A percentile compares a stretch with the other conserved stretches of the same genome.
These are phyloP conservation scores for Zymoseptoria ardabiliae DNA, from an alignment of 2,329 filamentous ascomycete genomes.

Conservation along the genomic window DNA sequence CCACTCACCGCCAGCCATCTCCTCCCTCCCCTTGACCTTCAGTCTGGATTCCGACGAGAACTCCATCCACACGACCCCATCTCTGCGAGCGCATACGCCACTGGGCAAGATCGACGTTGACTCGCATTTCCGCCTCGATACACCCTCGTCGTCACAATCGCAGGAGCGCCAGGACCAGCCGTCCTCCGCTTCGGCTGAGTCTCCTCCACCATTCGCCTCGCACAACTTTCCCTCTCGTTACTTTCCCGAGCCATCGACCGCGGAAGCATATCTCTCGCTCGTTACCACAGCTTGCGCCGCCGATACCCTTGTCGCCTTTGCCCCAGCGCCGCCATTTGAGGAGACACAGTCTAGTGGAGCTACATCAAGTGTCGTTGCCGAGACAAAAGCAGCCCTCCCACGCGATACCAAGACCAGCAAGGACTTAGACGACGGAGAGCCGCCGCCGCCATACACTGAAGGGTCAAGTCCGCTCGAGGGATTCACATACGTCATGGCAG, in stretches of 20 bases:
- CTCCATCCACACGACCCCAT: conserved; percentile 29
- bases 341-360: conserved; percentile 33
- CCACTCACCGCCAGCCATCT: not conserved
- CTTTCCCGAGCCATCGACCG: conserved; percentile 43
- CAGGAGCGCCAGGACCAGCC: conserved; percentile 19
- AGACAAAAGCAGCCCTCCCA: conserved; percentile 81
- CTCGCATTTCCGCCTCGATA: conserved; percentile 23
- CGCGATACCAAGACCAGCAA: conserved; percentile 74
- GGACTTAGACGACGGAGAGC: conserved; percentile 71
- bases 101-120: conserved; percentile 26
- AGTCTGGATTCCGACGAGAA: conserved; percentile 29
- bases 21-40: conserved; percentile 7
- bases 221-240: conserved; percentile 57
- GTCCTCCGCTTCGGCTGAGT: conserved; percentile 39
- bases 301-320: conserved; percentile 43
- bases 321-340: conserved; percentile 43
- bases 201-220: conserved; percentile 58
- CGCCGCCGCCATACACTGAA: conserved; percentile 92
- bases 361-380: conserved; percentile 51
- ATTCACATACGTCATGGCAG: conserved; percentile 96
- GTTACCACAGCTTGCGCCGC: conserved; percentile 26
- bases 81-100: conserved; percentile 21
- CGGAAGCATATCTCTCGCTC: conserved; percentile 41
- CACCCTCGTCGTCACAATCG: conserved; percentile 6
- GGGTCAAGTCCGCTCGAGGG: conserved; percentile 84